Base-by-base conservation (phyloP, 352 stramenopile genomes). In the Phytophthora megakarya region DNA sequence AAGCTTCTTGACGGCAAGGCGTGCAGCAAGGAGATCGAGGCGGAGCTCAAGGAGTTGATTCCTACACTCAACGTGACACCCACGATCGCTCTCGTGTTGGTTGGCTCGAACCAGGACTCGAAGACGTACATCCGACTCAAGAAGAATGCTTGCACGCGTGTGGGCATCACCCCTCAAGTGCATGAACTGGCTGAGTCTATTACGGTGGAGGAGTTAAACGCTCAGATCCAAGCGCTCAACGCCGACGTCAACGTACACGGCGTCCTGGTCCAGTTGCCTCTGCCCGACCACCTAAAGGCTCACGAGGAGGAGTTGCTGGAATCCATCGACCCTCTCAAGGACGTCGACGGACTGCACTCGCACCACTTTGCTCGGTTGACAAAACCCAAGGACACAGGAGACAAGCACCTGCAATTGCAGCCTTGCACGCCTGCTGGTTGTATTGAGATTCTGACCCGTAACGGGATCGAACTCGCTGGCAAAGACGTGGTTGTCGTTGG, bases 331-430 rank as follows among this genome's bases (percentile, higher is more conserved):
- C 78, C 89, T 3, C 65, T 76, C 10, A 99, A 99, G 67, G 98
- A 99, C 80, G 97, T 99, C 13, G 98, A 99, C 72, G 98, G 97
- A n/a, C 89, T 99, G 39, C 96, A 99, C 75, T 96, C 98, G 50
- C 69, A 90, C 38, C 99, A 99, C 83, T 97, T 99, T 19, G 97
- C 93, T 42, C 80, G 89, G 28, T 73, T 99, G 6, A 70, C 80
- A n/a, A 78, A 83, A 60, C 49, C 43, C 21, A 72, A 65, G 28
- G 53, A 63, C 12, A 38, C 46, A 30, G 43, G 55, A 5, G 21
- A 60, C 1, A 54, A 72, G 61, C 72, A 82, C 51, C 73, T 88
- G 95, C 85, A 57, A 75, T 89, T 85, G 45, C 90, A 75, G 92
- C 97, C 67, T 78, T 98, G 93, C 97, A 77, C 97, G 89, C 80